Base-by-base conservation (phyloP, 2,329 filamentous ascomycete genomes). In the Aspergillus quadricinctus region DNA sequence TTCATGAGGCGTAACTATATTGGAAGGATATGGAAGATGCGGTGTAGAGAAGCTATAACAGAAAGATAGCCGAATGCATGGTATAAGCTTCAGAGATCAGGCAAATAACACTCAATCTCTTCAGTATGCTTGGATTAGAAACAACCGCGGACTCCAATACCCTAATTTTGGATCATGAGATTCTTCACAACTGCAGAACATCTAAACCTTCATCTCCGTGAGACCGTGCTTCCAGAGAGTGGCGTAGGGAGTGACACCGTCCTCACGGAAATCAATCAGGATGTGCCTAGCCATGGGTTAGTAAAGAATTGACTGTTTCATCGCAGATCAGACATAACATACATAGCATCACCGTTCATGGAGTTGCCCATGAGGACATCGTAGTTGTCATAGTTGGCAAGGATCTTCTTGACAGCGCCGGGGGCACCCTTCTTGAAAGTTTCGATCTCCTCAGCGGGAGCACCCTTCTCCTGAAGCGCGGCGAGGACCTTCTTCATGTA, bases 201-300 rank as follows among this genome's bases (percentile, higher is more conserved):
- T 63, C 72, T 93, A 99, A 68, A 97, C 92, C 90, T 99, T 97
- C 83, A 86, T 86, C 81, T 88, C 88, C 68, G 80, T 81, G 64
- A 97, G 79, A 72, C 93, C 94, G 80, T 97, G 89, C 86, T 97
- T 97, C 93, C 92, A 97, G 81, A 95, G 80, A 66, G 86, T 89
- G 69, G 96, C 82, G 75, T 84, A 99, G 59, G 94, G 94, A 55
- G 93, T 97, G 66, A 88, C 77, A 76, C 94, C 94, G 70, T 97
- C 94, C 77, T 96, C 92, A 70, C 94, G 93, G 86, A 96, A 99
- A 85, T 97, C 95, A 74, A 97, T 88, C 66, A 97, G 89, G 64
- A 92, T 82, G 69, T 96, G 82, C 86, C 89, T 92, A 62, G 27
- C 51, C 56, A 29, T 17, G 37, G 21, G 50, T 57, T 45, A 57